These are phyloP conservation scores for Arabis alpina DNA, from an alignment of 345 rosid genomes.

Conservation along the genomic window DNA sequence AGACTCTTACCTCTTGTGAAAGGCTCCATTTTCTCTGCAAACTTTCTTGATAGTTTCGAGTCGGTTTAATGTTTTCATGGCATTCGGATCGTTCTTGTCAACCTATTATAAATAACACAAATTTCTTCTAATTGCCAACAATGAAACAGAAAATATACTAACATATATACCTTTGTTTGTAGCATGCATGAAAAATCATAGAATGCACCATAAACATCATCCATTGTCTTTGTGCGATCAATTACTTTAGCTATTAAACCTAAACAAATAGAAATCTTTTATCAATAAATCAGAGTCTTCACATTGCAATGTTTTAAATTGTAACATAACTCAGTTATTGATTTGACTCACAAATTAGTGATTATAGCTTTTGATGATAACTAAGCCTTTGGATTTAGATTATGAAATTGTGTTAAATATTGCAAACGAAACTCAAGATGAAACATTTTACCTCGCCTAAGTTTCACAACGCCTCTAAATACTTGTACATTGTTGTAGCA, in stretches of 20 bases:
- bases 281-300: not conserved
- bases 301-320: not conserved
- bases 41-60: conserved; percentile 64
- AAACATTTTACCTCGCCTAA: conserved; percentile 81
- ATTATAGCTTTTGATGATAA: not conserved
- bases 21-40: conserved; percentile 64
- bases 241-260: conserved; percentile 88
- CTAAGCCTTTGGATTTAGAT: not conserved
- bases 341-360: not conserved
- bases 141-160: not conserved
- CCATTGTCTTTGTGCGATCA: conserved; percentile 69
- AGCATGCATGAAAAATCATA: conserved; percentile 68
- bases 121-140: not conserved
- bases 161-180: conserved; percentile 61
- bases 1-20: conserved; percentile 54
- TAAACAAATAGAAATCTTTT: conserved; percentile 16
- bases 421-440: not conserved
- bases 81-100: conserved; percentile 70
- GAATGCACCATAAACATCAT: conserved; percentile 85
- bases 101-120: conserved; percentile 46
- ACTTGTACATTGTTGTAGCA: conserved; percentile 87
- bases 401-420: not conserved
- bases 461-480: conserved; percentile 80
- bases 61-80: conserved; percentile 55
- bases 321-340: not conserved